phyloP scores from a whole-genome alignment of 345 rosid species.

The Cardamine occulta region DNA sequence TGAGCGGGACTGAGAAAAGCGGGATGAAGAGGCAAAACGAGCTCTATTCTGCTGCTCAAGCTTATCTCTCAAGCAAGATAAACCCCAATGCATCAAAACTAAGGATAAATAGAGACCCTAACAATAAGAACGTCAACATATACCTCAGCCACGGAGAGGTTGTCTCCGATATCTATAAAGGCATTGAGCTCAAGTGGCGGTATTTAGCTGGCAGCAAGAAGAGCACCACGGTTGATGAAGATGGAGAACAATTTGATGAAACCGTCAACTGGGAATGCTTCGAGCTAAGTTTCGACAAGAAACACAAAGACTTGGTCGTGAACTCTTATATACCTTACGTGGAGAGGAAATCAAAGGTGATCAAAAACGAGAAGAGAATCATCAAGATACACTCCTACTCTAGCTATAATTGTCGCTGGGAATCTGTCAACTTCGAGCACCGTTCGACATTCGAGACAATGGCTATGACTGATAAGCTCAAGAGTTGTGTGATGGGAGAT shows the following conservation, averaged over 20 bases:
- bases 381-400: constrained; percentile 49
- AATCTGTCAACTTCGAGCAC: constrained; percentile 53
- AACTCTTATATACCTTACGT: constrained; percentile 49
- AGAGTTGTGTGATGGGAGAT: constrained; percentile 49
- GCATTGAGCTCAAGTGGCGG: constrained; percentile 53
- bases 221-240: not conserved
- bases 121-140: constrained; percentile 46
- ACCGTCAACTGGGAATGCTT: not conserved
- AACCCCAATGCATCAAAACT: constrained; percentile 47
- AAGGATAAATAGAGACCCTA: constrained; percentile 47
- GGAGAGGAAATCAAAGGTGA: constrained; percentile 33
- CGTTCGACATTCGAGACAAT: constrained; percentile 61
- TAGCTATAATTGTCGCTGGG: constrained; percentile 47
- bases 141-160: constrained; percentile 49
- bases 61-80: constrained; percentile 53
- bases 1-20: not conserved
- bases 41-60: constrained; percentile 48
- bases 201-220: constrained; percentile 16
- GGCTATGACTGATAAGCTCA: constrained; percentile 56
- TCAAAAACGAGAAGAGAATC: constrained; percentile 39
- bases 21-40: constrained; percentile 40
- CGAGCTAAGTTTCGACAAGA: constrained; percentile 53
- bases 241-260: not conserved
- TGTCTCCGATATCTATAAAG: constrained; percentile 48
- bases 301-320: constrained; percentile 48